Conservation (phyloP, 2,329 filamentous ascomycete species). For the Diaporthe citriasiana region DNA sequence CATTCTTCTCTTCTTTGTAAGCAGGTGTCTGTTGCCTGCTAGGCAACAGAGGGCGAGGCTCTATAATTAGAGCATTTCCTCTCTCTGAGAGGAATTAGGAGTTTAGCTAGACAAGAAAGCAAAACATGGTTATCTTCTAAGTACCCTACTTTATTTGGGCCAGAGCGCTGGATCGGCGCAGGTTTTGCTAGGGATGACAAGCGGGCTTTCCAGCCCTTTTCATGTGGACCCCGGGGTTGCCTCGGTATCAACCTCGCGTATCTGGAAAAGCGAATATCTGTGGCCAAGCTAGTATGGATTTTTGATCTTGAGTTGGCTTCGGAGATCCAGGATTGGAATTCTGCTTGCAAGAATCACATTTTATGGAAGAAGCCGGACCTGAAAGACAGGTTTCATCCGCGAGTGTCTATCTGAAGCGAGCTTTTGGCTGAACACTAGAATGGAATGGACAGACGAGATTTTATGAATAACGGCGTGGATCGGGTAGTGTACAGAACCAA, state of each 20-base stretch:
- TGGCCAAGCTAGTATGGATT: slow-evolving; percentile 46
- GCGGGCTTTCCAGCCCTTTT: slow-evolving; percentile 40
- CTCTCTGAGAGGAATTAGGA: too few species aligned
- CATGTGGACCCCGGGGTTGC: slow-evolving; percentile 31
- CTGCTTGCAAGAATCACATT: slow-evolving; percentile 47
- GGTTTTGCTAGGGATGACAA: slow-evolving; percentile 40
- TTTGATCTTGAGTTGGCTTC: slow-evolving; percentile 46
- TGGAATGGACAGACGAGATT: background rate
- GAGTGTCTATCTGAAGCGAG: background rate
- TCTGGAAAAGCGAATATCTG: slow-evolving; percentile 45
- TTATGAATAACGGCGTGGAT: slow-evolving; percentile 36
- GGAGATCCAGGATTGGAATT: slow-evolving; percentile 39
- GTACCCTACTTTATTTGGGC: slow-evolving; percentile 60
- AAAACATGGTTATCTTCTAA: too few species aligned
- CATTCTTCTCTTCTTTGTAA: too few species aligned
- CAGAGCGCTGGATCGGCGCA: slow-evolving; percentile 62
- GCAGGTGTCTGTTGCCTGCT: too few species aligned
- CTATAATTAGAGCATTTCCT: too few species aligned
- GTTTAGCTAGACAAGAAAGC: too few species aligned
- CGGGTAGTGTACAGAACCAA: slow-evolving; percentile 50
- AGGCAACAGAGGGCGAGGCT: too few species aligned
- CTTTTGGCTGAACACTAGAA: slow-evolving; percentile 45
- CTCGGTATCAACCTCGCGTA: slow-evolving; percentile 44
- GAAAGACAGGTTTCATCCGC: slow-evolving; percentile 39
- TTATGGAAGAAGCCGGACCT: slow-evolving; percentile 52